Base-by-base conservation (phyloP, 768 basidiomycete species). In the Hygrocybe punicea region DNA sequence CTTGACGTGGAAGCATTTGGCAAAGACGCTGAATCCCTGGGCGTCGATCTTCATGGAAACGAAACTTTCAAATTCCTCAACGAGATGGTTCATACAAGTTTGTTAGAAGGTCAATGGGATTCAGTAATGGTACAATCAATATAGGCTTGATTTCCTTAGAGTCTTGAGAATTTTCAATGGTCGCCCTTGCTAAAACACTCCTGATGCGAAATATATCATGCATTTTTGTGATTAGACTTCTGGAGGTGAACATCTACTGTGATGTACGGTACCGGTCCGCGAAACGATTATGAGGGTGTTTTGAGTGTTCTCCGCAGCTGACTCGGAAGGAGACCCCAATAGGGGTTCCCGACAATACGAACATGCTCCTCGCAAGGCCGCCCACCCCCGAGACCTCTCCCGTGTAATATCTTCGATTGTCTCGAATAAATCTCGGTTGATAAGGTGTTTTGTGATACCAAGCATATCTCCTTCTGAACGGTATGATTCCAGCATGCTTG, bases 401-500 rank as follows among this genome's bases (percentile, higher is more conserved):
- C 72, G 77, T 10, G 79, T 75, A 39, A 84, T 72, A 55, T 84
- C 76, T 36, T 85, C 83, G 46, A 95, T 75, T 0, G 81, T 81
- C 55, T 85, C 83, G 61, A 91, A 94, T 48, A 96, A 72, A 69
- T 98, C 96, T 33, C 87, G 81, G 59, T 89, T 82, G 42, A 94
- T 76, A 45, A 98, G 74, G 58, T 85, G 84, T 60, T 88, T 91
- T 21, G 93, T 89, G 63, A 96, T 93, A 42, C 78, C 72, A 23
- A 98, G 76, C 79, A 95, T 84, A 62, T 98, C 95, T 24, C 90
- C 91, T 61, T 99, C 95, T 3, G 89, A 84, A 37, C 88, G 84
- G 73, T 98, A 98, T 2, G 93, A 89, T 65, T 96, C 93, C 63
- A 98, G 73, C 92, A 98, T 99, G n/a, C 92, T 89, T 1, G 86